These are phyloP conservation scores for Hypoxylon sp. DNA, from an alignment of 2,329 filamentous ascomycete genomes.

Conservation along the genomic window DNA sequence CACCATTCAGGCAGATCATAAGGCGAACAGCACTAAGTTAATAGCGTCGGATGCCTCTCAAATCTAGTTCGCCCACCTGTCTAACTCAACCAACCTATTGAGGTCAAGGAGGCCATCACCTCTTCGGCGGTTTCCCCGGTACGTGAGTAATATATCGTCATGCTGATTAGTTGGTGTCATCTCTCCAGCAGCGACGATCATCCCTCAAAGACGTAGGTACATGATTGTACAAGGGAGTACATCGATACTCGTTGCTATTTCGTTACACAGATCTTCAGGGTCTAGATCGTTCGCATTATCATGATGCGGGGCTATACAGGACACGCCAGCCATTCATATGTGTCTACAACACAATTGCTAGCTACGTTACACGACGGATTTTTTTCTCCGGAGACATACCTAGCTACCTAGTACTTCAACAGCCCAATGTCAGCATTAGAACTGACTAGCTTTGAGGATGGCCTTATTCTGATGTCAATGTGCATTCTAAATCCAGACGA, in stretches of 20 bases:
- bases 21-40: conserved; percentile 34
- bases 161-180: conserved; percentile 1
- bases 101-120: conserved; percentile 7
- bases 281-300: conserved; percentile 28
- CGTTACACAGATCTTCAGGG: conserved; percentile 30
- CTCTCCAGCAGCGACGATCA: neutral
- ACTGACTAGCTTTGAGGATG: conserved; percentile 15
- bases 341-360: neutral
- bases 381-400: too few relatives aligned
- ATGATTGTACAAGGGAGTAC: conserved; percentile 15
- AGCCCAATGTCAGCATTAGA: conserved; percentile 14
- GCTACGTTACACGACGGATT: conserved; percentile 20
- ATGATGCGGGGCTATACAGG: neutral
- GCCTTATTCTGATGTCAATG: conserved; percentile 44
- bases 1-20: conserved; percentile 36
- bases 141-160: conserved; percentile 8
- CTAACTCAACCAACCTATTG: neutral
- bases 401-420: neutral
- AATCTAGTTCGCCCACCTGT: conserved; percentile 22
- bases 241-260: conserved; percentile 8
- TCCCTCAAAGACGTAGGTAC: neutral
- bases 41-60: conserved; percentile 29
- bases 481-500: conserved; percentile 25
- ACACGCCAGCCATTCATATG: neutral
- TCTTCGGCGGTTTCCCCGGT: neutral